Base-by-base conservation (phyloP, 768 basidiomycete genomes). In the Mycena vulgaris region DNA sequence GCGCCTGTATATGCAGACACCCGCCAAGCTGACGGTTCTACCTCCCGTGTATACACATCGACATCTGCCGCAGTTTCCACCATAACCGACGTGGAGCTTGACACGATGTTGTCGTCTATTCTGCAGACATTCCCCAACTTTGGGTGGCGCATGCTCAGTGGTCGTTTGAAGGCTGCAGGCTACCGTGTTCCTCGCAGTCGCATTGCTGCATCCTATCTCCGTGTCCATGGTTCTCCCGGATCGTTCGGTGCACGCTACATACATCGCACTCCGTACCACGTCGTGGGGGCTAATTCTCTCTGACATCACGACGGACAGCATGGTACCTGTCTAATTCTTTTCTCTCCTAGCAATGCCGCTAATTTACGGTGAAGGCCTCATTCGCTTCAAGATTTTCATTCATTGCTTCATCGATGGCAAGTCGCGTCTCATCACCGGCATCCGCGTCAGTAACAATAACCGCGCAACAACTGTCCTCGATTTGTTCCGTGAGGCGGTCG, bases 331-430 rank as follows among this genome's bases (percentile, higher is more conserved):
- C n/a, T 25, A 10, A 51, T 21, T 5, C 3, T 49, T 16, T 14
- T 27, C 7, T 37, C 35, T 37, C 11, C 11, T 4, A 21, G 16
- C 10, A 0, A 7, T 49, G 10, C 3, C 60, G 2, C 31, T 13
- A 49, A 28, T 31, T 7, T n/a, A n/a, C n/a, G n/a, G n/a, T n/a
- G n/a, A n/a, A 59, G 35, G 35, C 14, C 60, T 61, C 9, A 61
- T 49, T n/a, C 47, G 45, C 45, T 61, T 49, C 60, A 61, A 45
- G 19, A 59, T 59, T 13, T 39, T 59, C 14, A 59, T 59, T 4
- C 85, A 85, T 72, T 80, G 79, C 1, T 84, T 83, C 60, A 80
- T 86, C 16, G 84, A 86, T 75, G 83, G 85, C 2, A 79, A 80
- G 57, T 81, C 81, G 1, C 71, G 82, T 10, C 73, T 83, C 13